A percentile compares a stretch with the other conserved stretches of the same genome.
phyloP scores from a whole-genome alignment of 163 green algal species.

The Trebouxiophyceae sp. region DNA sequence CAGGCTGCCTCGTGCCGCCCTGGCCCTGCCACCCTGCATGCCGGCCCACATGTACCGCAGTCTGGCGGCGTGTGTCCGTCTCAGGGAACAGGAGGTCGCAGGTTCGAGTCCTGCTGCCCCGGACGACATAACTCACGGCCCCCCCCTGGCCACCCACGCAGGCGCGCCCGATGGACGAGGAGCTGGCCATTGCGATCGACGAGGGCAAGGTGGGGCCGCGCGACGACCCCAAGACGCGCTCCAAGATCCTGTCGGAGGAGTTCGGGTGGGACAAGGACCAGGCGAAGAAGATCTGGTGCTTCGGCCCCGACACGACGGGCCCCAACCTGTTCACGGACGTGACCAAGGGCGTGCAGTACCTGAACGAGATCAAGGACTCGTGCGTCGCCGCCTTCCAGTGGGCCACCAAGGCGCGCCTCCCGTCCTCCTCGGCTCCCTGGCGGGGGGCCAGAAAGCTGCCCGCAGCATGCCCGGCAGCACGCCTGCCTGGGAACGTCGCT shows the following conservation, averaged over 20 bases:
- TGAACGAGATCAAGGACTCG: constrained; percentile 99
- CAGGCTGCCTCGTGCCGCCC: not conserved
- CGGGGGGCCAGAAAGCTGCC: too few relatives aligned
- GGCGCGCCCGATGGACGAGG: constrained; percentile 92
- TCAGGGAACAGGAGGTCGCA: too few relatives aligned
- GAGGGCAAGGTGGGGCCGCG: constrained; percentile 84
- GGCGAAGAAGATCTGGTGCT: constrained; percentile 59
- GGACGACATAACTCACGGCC: too few relatives aligned
- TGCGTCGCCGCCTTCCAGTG: constrained; percentile 97
- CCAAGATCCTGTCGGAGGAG: constrained; percentile 87
- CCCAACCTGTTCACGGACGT: constrained; percentile 97
- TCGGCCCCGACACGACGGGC: constrained; percentile 96
- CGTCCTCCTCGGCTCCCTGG: too few relatives aligned
- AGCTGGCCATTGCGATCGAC: constrained; percentile 95
- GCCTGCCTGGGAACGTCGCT: too few relatives aligned
- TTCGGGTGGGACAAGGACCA: constrained; percentile 97
- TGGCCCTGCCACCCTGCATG: not conserved
- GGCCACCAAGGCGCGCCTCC: constrained; percentile 78
- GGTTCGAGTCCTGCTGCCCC: too few relatives aligned
- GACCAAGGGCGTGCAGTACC: constrained; percentile 99
- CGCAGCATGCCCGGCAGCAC: too few relatives aligned
- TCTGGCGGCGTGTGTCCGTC: too few relatives aligned
- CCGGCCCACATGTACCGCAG: too few relatives aligned
- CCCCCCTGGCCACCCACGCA: too few relatives aligned
- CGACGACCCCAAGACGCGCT: constrained; percentile 93